A percentile compares a stretch with the other conserved stretches of the same genome.
Conservation (phyloP, 345 rosid genomes). For the Diplotaxis tenuifolia region DNA sequence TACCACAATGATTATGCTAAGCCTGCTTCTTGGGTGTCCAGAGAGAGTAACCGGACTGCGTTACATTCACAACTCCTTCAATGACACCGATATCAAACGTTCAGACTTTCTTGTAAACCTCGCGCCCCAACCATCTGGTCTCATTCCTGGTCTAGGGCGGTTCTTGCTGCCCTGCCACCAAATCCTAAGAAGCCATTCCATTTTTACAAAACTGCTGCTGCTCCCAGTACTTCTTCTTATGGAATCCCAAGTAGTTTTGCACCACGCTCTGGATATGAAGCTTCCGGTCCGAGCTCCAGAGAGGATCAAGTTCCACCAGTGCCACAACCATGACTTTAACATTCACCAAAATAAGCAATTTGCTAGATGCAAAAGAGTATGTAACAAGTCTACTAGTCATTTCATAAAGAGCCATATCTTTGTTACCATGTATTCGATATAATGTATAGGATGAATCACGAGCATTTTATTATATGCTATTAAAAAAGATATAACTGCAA, state of each 20-base stretch:
- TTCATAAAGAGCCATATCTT: neutral
- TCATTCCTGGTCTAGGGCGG: constrained; percentile 58
- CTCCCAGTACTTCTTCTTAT: neutral
- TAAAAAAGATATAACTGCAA: neutral
- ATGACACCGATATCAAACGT: constrained; percentile 42
- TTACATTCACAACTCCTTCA: constrained; percentile 26
- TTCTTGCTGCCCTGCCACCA: constrained; percentile 53
- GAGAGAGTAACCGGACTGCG: constrained; percentile 42
- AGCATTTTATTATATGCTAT: neutral
- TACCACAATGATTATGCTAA: constrained; percentile 2
- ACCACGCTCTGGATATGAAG: constrained; percentile 58
- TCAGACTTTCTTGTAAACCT: constrained; percentile 41
- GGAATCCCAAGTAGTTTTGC: constrained; percentile 40
- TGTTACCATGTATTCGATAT: too few relatives aligned
- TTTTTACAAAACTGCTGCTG: constrained; percentile 20
- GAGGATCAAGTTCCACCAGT: constrained; percentile 34
- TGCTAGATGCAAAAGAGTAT: constrained; percentile 10
- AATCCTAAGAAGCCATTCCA: constrained; percentile 9
- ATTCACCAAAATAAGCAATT: constrained; percentile 1
- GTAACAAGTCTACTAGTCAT: neutral
- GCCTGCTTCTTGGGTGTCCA: constrained; percentile 30
- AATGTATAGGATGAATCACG: neutral
- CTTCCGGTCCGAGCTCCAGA: constrained; percentile 39
- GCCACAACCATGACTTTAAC: constrained; percentile 41
- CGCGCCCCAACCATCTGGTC: constrained; percentile 35